Evolutionary conservation across 306 rosid species (phyloP).

Genomic region (Trifolium subterraneum): DNA sequence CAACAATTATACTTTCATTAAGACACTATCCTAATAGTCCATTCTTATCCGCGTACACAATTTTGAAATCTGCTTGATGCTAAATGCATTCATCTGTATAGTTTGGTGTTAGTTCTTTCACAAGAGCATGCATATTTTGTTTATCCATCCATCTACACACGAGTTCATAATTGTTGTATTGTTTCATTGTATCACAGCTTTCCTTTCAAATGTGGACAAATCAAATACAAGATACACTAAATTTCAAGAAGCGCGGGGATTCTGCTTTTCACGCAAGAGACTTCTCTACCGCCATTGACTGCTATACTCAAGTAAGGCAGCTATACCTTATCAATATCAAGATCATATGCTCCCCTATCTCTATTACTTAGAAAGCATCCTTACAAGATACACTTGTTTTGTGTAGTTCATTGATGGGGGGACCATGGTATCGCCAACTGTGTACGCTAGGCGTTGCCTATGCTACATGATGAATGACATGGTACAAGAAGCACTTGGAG

Average conservation of each 20-base stretch:
- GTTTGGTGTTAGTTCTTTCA: neutral
- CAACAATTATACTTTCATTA: neutral
- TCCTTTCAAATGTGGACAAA: constrained; percentile 99
- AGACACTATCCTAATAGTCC: neutral
- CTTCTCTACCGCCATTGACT: constrained; percentile 68
- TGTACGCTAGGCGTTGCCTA: constrained; percentile 87
- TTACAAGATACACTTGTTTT: constrained; percentile 30
- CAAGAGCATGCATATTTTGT: neutral
- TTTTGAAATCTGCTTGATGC: neutral
- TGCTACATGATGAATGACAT: constrained; percentile 88
- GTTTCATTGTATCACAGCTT: constrained; percentile 62
- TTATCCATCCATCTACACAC: neutral
- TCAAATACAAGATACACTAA: constrained; percentile 94
- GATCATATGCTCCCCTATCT: constrained; percentile 2
- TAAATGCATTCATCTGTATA: neutral
- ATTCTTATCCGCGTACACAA: neutral
- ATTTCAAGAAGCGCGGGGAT: constrained; percentile 90
- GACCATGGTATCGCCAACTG: constrained; percentile 92
- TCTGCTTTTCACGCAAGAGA: constrained; percentile 84
- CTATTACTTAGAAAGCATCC: too few relatives aligned
- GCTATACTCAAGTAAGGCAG: constrained; percentile 82
- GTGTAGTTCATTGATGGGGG: constrained; percentile 91
- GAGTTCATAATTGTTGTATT: neutral
- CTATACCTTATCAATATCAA: neutral
- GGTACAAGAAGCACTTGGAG: constrained; percentile 98